Evolutionary conservation across 345 rosid species (phyloP).

Genomic region (Murraya paniculata): DNA sequence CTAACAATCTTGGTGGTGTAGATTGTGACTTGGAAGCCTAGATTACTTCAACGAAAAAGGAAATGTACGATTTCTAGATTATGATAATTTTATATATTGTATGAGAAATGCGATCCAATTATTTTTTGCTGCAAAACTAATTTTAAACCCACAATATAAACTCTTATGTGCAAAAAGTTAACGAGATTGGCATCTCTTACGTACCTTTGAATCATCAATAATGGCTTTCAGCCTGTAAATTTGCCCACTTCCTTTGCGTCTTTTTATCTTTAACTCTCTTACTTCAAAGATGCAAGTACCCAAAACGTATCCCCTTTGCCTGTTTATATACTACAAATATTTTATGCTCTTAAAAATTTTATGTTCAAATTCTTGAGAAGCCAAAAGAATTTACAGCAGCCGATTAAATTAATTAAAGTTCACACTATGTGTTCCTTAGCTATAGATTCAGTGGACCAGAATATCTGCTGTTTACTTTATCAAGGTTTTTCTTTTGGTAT

Average conservation of each 20-base stretch:
- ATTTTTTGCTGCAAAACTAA: no score
- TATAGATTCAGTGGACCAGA: background rate
- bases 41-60: no score
- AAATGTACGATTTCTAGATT: no score
- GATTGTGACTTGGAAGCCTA: no score
- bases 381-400: background rate
- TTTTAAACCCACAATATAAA: no score
- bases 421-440: no score
- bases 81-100: no score
- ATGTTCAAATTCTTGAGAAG: background rate
- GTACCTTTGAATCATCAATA: constrained; percentile 7
- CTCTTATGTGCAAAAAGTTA: no score
- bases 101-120: no score
- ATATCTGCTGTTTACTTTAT: background rate
- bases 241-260: background rate
- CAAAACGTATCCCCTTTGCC: background rate
- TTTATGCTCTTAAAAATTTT: background rate
- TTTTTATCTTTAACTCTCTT: background rate
- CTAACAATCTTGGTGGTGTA: no score
- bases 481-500: background rate
- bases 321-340: background rate
- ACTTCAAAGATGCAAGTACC: background rate
- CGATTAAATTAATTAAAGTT: background rate
- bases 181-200: constrained; percentile 10
- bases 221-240: constrained; percentile 25